Conservation (phyloP, 177 flowering plant species). For the Vitis hybrid region DNA sequence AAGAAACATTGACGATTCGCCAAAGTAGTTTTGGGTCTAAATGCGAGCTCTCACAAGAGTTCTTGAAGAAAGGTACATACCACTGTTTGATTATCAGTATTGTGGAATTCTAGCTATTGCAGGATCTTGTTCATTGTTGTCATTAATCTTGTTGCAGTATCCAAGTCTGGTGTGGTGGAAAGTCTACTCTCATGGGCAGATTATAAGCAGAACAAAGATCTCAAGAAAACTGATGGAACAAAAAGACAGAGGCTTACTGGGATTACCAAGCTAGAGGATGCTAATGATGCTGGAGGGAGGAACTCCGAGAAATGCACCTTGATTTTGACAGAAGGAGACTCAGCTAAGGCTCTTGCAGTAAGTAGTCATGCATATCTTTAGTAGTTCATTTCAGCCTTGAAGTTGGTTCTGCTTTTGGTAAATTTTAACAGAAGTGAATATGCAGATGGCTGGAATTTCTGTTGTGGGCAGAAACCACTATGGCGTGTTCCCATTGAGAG, state of each 20-base stretch:
- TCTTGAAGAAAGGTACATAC: slow-evolving; percentile 70
- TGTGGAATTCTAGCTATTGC: neutral
- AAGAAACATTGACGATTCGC: slow-evolving; percentile 90
- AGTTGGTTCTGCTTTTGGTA: neutral
- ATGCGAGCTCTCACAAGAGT: slow-evolving; percentile 72
- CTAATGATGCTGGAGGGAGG: slow-evolving; percentile 80
- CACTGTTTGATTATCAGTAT: neutral
- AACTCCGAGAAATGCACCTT: slow-evolving; percentile 81
- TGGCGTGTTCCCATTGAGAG: slow-evolving; percentile 95
- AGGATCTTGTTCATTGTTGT: neutral
- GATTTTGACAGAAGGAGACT: slow-evolving; percentile 98
- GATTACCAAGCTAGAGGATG: slow-evolving; percentile 81
- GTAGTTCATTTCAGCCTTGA: neutral
- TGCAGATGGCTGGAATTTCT: slow-evolving; percentile 78
- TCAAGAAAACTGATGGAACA: slow-evolving; percentile 91
- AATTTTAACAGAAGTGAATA: neutral
- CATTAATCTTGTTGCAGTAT: slow-evolving; percentile 42
- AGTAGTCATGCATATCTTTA: slow-evolving; percentile 20
- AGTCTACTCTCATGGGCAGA: slow-evolving; percentile 81
- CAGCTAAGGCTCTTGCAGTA: slow-evolving; percentile 98
- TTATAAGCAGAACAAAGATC: slow-evolving; percentile 77
- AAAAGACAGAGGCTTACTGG: slow-evolving; percentile 55
- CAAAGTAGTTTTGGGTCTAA: slow-evolving; percentile 84
- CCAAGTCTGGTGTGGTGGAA: slow-evolving; percentile 76
- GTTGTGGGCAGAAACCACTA: slow-evolving; percentile 73